Base-by-base conservation (phyloP, 257 asterid genomes). In the Craterostigma plantagineum region DNA sequence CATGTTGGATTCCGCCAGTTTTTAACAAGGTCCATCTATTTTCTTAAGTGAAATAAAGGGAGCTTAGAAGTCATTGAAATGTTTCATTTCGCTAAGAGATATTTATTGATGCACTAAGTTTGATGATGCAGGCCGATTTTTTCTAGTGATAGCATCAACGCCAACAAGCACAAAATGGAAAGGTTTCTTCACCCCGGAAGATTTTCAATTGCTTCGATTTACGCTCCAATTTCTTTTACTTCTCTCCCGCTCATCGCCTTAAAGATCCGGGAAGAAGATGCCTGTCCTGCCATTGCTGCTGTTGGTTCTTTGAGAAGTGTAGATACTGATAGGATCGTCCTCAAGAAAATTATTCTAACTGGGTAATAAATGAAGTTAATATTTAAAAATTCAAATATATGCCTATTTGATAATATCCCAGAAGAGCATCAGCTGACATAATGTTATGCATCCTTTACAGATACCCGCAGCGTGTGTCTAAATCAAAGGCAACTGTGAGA, bases 151-250 rank as follows among this genome's bases (percentile, higher is more conserved):
- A 68, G 66, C 59, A 64, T 69, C 58, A 73, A 75, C 43, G 72
- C 86, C 27, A 84, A 73, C 54, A 77, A 80, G 72, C 91, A 73
- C 70, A 90, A 90, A 62, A 77, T 90, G 99, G 99, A 90, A 77
- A 84, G 91, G 58, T 90, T 83, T 75, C 95, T 90, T 62, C 99
- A 90, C 54, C 66, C 81, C 2, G 96, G 99, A 23, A 59, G 73
- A 54, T 79, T 75, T 63, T 79, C 96, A 36, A 49, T 79, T 50
- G 96, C 96, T 56, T 90, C 99, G 16, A 44, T 77, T 48, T 90
- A 63, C 60, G 95, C 95, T 54, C 95, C 99, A 4, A 72, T 83
- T 47, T 77, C 69, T 46, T 79, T 90, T 53, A 75, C 78, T 42
- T 54, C 92, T 33, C 77, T 71, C 50, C 99, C 96, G 49, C 63